Conservation (phyloP, 176 grass and related monocot genomes). For the Musa troglodytarum region DNA sequence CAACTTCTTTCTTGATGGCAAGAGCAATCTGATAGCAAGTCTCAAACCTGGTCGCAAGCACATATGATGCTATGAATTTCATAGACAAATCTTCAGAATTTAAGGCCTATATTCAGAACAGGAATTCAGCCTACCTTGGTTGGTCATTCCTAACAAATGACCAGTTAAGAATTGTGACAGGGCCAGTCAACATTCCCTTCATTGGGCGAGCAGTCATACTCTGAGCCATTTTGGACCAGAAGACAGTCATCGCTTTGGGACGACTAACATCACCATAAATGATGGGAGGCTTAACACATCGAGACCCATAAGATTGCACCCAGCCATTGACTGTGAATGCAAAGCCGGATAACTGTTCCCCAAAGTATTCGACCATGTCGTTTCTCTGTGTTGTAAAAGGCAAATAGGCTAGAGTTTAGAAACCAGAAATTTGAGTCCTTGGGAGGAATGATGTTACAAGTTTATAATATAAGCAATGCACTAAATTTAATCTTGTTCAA, state of each 20-base stretch:
- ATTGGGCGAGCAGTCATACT: conserved; percentile 89
- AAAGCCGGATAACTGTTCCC: conserved; percentile 94
- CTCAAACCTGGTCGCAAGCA: conserved; percentile 44
- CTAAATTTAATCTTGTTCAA: no score
- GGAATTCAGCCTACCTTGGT: conserved; percentile 39
- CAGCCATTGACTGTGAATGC: conserved; percentile 94
- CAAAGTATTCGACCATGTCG: conserved; percentile 99
- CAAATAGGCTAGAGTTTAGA: no score
- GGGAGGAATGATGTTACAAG: no score
- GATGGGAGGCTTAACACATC: conserved; percentile 89
- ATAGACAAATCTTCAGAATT: no score
- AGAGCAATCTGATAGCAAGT: conserved; percentile 98
- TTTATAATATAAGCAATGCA: no score
- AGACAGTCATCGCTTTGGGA: conserved; percentile 86
- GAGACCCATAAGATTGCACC: conserved; percentile 96
- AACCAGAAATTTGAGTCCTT: no score
- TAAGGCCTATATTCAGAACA: no score
- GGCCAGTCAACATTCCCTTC: conserved; percentile 99
- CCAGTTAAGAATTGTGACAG: conserved; percentile 98
- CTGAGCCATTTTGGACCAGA: conserved; percentile 83
- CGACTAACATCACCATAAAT: conserved; percentile 98
- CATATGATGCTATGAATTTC: neutral
- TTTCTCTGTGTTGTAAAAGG: conserved; percentile 51
- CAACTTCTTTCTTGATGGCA: conserved; percentile 94
- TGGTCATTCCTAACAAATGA: conserved; percentile 97